Evolutionary conservation across 192 early-diverging fungal genomes (phyloP), one percentile per base, ranked within the genome.

Genomic region (Lobosporangium transversale): DNA sequence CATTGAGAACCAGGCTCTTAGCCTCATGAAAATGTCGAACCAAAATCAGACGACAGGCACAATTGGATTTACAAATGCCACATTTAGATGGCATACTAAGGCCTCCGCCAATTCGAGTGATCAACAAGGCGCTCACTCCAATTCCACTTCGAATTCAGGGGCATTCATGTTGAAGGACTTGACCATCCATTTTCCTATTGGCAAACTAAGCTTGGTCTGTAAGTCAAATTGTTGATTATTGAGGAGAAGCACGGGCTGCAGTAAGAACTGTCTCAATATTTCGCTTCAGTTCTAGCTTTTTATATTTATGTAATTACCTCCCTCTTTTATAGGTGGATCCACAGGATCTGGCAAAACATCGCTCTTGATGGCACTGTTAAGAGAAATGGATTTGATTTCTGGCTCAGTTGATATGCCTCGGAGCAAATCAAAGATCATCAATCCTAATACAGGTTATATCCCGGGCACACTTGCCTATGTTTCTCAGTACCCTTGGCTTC

Each of bases 321-420:
- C n/a, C n/a, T n/a, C n/a, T n/a, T 1, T 30, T 35, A 14, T 49
- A 82, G 81, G 81, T 29, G 97, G 97, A 18, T 60, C 91, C 5
- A 97, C 95, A 5, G 95, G 93, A 4, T 84, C 90, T 6, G 97
- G 97, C 35, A 99, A 99, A 70, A 89, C 91, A 1, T 86, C 90
- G 24, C 67, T 99, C 24, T 63, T 97, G 23, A 66, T 93, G 40
- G 93, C 93, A 11, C 83, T 97, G 2, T 75, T 97, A 12, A 92
- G 94, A 24, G 84, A 85, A 57, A 79, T 82, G 29, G 65, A 69
- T 44, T 26, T 85, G 14, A 37, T 78, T 6, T 68, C 68, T 23
- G 87, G 87, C 0, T 44, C 61, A 10, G 79, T 79, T 1, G 59
- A 78, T 45, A 71, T 79, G 43, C 82, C 84, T 8, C 74, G 61